Conservation (phyloP, 2,329 filamentous ascomycete species). For the Venturia aucupariae region DNA sequence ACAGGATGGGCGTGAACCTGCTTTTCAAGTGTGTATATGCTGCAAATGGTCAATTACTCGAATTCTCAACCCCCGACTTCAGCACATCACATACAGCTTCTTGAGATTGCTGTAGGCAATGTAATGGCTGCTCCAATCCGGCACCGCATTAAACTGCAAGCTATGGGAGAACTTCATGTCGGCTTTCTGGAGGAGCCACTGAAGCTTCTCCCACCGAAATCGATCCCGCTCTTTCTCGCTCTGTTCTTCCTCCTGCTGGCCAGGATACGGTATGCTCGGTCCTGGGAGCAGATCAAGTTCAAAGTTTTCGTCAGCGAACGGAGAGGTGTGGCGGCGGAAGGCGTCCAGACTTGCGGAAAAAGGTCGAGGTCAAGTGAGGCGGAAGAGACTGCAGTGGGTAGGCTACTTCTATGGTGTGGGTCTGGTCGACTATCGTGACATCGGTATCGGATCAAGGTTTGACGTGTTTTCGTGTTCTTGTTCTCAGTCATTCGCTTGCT, state of each 20-base stretch:
- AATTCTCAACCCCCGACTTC: not conserved
- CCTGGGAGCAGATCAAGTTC: slow-evolving; percentile 11
- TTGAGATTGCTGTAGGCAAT: slow-evolving; percentile 98
- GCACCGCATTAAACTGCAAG: slow-evolving; percentile 98
- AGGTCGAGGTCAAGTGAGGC: not conserved
- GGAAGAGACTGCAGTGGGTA: not conserved
- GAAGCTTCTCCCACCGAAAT: slow-evolving; percentile 55
- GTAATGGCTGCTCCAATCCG: slow-evolving; percentile 98
- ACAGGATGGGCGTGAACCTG: slow-evolving; percentile 49
- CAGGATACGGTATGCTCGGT: slow-evolving; percentile 3
- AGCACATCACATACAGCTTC: slow-evolving; percentile 63
- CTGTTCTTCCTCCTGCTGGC: not conserved
- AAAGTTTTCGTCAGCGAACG: slow-evolving; percentile 7
- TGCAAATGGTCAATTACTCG: slow-evolving; percentile 28
- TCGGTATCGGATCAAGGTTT: not conserved
- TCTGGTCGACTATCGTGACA: not conserved
- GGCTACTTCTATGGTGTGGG: not conserved
- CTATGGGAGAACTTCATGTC: slow-evolving; percentile 99
- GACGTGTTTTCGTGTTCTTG: not conserved
- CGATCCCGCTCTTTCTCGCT: not conserved
- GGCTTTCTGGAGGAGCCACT: slow-evolving; percentile 44
- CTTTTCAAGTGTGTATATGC: slow-evolving; percentile 93
- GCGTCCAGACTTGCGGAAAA: slow-evolving; percentile 1
- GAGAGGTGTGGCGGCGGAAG: not conserved
- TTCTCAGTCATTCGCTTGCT: not conserved